Conservation (phyloP, 129 eudicot genomes). For the Lactuca saligna region DNA sequence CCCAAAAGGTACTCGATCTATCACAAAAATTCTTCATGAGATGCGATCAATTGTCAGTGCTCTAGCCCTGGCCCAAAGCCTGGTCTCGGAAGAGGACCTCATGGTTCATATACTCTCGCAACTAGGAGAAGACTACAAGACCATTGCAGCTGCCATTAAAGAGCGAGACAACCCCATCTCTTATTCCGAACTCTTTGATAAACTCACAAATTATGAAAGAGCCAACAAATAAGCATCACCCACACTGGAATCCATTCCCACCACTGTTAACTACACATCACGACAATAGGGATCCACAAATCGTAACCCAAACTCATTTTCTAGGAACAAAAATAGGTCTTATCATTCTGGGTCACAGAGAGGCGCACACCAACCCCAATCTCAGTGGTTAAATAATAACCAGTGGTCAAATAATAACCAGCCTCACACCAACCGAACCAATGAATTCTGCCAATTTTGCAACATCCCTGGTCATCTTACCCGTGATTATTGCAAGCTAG, state of each 20-base stretch:
- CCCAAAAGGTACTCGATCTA: neutral
- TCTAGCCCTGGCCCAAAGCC: neutral
- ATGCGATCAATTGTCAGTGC: neutral
- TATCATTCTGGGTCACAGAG: neutral
- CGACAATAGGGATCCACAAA: neutral
- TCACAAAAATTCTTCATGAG: neutral
- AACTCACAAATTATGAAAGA: neutral
- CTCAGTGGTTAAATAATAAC: neutral
- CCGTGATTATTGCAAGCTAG: neutral
- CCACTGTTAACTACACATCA: neutral
- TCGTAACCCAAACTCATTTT: neutral
- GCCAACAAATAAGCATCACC: neutral
- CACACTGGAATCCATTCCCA: neutral
- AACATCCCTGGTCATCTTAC: neutral
- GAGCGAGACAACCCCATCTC: neutral
- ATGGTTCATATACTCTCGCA: neutral
- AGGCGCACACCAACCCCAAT: neutral
- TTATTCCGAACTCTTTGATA: neutral
- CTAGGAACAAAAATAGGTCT: neutral
- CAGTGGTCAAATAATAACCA: too few relatives aligned
- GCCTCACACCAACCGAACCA: neutral
- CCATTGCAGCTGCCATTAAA: neutral
- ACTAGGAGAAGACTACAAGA: neutral
- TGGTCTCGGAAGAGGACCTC: neutral
- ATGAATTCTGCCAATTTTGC: neutral